phyloP scores from a whole-genome alignment of 352 stramenopile species.

The Globisporangium carolinianum region DNA sequence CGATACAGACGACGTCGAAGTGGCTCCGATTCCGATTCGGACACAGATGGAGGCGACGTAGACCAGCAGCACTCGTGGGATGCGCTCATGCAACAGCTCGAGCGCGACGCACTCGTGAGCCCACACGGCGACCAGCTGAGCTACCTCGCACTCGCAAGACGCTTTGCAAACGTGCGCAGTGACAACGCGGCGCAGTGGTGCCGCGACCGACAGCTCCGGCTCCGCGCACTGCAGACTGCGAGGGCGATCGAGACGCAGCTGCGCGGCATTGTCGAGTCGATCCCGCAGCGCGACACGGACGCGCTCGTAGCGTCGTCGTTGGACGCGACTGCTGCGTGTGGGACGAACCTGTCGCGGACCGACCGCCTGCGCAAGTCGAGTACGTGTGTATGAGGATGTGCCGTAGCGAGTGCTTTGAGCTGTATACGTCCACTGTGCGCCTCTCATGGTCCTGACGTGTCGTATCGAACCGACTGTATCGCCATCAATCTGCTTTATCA shows the following conservation, averaged over 20 bases:
- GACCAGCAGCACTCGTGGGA: constrained; percentile 17
- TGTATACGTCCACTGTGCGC: neutral
- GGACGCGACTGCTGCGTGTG: constrained; percentile 4
- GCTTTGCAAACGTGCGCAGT: constrained; percentile 21
- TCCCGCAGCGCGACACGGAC: constrained; percentile 27
- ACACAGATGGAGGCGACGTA: constrained; percentile 2
- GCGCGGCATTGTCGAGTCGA: constrained; percentile 36
- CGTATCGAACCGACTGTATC: too few relatives aligned
- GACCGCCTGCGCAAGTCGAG: constrained; percentile 28
- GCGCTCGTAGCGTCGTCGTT: neutral
- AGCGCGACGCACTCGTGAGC: constrained; percentile 37
- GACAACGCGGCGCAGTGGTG: constrained; percentile 42
- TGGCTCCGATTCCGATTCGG: too few relatives aligned
- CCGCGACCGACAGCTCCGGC: constrained; percentile 33
- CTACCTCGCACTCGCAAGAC: constrained; percentile 34
- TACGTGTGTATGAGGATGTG: constrained; percentile 4
- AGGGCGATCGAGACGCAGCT: constrained; percentile 47
- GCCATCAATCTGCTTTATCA: too few relatives aligned
- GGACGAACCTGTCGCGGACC: constrained; percentile 2
- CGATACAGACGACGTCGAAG: constrained; percentile 8
- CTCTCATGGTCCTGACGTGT: too few relatives aligned
- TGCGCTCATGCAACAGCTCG: constrained; percentile 13
- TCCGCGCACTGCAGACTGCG: constrained; percentile 50
- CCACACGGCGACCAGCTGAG: constrained; percentile 54
- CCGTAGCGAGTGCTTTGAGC: neutral